These are phyloP conservation scores for Neophaeococcomyces aloes DNA, from an alignment of 2,329 filamentous ascomycete species.

Conservation along the genomic window DNA sequence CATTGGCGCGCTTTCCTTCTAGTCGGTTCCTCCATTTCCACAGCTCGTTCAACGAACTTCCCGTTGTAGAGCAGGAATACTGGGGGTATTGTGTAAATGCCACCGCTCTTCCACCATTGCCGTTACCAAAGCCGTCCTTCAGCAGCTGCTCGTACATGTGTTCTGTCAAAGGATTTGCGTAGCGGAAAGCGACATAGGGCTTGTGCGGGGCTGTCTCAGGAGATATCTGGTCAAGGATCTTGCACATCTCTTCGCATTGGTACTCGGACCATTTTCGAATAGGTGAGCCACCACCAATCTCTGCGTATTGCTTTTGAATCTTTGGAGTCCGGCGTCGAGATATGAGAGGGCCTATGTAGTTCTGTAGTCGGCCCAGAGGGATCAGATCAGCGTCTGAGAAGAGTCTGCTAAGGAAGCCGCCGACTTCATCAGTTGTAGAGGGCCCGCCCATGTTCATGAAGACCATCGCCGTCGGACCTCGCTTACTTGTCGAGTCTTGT, in stretches of 20 bases:
- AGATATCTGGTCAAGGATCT: conserved; percentile 79
- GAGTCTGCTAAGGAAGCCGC: conserved; percentile 76
- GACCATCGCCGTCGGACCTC: conserved; percentile 92
- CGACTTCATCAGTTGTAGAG: conserved; percentile 76
- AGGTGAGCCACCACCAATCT: conserved; percentile 92
- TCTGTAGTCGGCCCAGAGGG: conserved; percentile 83
- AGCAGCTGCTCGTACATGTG: conserved; percentile 78
- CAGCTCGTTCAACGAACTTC: conserved; percentile 88
- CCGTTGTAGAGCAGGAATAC: conserved; percentile 95
- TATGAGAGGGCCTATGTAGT: conserved; percentile 81
- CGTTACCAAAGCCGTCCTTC: conserved; percentile 79
- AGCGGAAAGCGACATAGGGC: conserved; percentile 94
- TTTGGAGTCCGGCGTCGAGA: conserved; percentile 82
- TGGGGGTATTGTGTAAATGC: conserved; percentile 98
- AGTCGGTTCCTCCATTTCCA: conserved; percentile 90
- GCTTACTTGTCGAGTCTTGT: conserved; percentile 57
- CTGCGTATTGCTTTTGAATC: conserved; percentile 89
- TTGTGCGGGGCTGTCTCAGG: conserved; percentile 93
- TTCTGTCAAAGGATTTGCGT: conserved; percentile 86
- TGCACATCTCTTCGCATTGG: conserved; percentile 92
- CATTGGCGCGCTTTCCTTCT: conserved; percentile 59
- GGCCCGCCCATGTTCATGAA: conserved; percentile 99
- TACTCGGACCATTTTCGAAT: conserved; percentile 98
- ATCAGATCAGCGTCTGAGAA: conserved; percentile 94
- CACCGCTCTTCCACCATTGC: conserved; percentile 83